Conservation (phyloP, 805 yeast species). For the Saccharomycopsis sp. region DNA sequence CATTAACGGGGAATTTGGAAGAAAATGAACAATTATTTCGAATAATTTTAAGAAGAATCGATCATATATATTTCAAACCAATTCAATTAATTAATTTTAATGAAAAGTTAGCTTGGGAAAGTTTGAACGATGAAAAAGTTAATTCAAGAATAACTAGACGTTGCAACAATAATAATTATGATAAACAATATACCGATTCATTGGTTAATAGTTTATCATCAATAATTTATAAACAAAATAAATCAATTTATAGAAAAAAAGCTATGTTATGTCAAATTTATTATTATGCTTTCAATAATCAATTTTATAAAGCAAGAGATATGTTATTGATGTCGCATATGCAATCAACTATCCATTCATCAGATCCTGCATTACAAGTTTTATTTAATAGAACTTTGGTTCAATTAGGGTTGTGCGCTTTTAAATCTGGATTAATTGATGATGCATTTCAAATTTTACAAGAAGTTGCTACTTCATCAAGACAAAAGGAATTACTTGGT, state of each 20-base stretch:
- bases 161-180: constrained; percentile 24
- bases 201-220: constrained; percentile 61
- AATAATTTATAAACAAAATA: constrained; percentile 59
- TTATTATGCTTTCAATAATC: constrained; percentile 84
- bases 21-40: constrained; percentile 60
- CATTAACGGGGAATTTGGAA: constrained; percentile 32
- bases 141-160: constrained; percentile 1
- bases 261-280: constrained; percentile 83
- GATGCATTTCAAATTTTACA: constrained; percentile 83
- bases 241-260: constrained; percentile 64
- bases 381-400: constrained; percentile 92
- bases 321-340: constrained; percentile 81
- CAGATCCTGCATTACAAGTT: constrained; percentile 84
- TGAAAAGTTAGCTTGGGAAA: constrained; percentile 73
- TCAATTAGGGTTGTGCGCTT: constrained; percentile 93
- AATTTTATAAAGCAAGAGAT: constrained; percentile 79
- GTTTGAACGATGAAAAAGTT: constrained; percentile 26
- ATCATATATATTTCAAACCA: constrained; percentile 91
- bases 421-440: constrained; percentile 77
- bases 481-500: constrained; percentile 88
- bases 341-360: constrained; percentile 73
- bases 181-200: constrained; percentile 39
- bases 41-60: constrained; percentile 75
- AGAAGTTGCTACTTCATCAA: constrained; percentile 79
- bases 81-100: constrained; percentile 57